Base-by-base conservation (phyloP, 345 rosid genomes). In the Eucalyptus shirleyi region DNA sequence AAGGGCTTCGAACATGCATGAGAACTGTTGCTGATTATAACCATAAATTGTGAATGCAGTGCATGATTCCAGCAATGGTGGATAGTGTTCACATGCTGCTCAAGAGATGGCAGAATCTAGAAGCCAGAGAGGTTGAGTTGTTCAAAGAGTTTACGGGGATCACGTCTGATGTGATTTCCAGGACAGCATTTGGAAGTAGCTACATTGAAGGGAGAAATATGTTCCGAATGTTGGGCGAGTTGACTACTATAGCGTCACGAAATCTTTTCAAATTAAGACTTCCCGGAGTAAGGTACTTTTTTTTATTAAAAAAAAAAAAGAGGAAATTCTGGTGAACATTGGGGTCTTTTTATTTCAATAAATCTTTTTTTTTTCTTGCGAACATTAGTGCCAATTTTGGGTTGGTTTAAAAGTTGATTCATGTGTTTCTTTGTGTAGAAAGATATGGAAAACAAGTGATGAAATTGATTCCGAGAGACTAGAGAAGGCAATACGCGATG, bases 111-210 rank as follows among this genome's bases (percentile, higher is more conserved):
- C 91, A 89, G 90, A 50, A 87, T 4, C 51, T 86, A 49, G 92
- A 88, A 65, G 91, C 87, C 5, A 91, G 88, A 53, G 94, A 95
- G 90, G 91, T 93, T 13, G 94, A 94, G 37, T 93, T 91, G 19
- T 87, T 72, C 45, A 18, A 88, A 37, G 94, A 95, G 88, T 77
- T 93, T 50, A 93, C 51, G 85, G 15, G 89, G 7, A 89, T 95
- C 40, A 92, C 94, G 30, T 92, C 93, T 7, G 93, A 94, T 87
- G 69, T 93, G 82, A 94, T 93, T 55, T 93, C 94, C 8, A 90
- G 93, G 90, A 93, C 94, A 67, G 93, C 95, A 15, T 94, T 94
- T 60, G 95, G 95, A 32, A 93, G 94, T 62, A 93, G 93, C 80
- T 93, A 92, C 62, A 15, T 87, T 59, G 93, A 94, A 90, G 95